A percentile compares a stretch with the other conserved stretches of the same genome.
These are phyloP conservation scores for Cladosporium halotolerans DNA, from an alignment of 2,329 filamentous ascomycete species.

Conservation along the genomic window DNA sequence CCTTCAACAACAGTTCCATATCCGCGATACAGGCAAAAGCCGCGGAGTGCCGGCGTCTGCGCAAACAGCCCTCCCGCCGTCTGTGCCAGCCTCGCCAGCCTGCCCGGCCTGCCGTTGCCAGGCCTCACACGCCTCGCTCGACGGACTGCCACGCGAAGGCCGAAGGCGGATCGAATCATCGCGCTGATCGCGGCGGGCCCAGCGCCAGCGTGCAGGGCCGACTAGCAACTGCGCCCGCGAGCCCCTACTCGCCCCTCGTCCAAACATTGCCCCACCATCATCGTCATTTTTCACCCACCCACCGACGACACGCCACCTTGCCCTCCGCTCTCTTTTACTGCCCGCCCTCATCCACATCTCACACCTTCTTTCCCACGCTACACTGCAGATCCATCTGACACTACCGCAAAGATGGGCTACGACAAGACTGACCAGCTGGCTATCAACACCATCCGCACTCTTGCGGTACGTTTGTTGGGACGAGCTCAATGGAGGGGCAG, in stretches of 20 bases:
- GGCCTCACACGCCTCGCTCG: not conserved
- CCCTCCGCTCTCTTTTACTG: not conserved
- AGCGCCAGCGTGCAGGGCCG: not conserved
- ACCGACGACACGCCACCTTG: constrained; percentile 6
- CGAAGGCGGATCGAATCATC: not conserved
- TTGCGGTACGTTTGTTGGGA: constrained; percentile 66
- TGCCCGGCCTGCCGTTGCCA: not conserved
- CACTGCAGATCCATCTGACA: constrained; percentile 8
- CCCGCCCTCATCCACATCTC: not conserved
- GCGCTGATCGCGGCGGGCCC: constrained; percentile 5
- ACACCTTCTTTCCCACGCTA: not conserved
- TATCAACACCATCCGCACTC: constrained; percentile 95
- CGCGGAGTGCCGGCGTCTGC: not conserved
- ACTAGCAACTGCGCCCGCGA: not conserved
- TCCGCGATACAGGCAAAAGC: constrained; percentile 8
- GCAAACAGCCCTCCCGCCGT: not conserved
- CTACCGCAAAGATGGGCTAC: constrained; percentile 67
- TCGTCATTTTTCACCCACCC: constrained; percentile 10
- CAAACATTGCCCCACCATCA: constrained; percentile 3
- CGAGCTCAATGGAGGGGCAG: constrained; percentile 6
- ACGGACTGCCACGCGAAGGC: constrained; percentile 3
- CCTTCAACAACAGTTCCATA: not conserved
- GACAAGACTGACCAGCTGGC: constrained; percentile 79
- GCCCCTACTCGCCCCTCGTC: not conserved
- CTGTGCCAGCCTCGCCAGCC: not conserved